phyloP scores from a whole-genome alignment of 2,329 filamentous ascomycete species.

The Cytospora leucostoma region DNA sequence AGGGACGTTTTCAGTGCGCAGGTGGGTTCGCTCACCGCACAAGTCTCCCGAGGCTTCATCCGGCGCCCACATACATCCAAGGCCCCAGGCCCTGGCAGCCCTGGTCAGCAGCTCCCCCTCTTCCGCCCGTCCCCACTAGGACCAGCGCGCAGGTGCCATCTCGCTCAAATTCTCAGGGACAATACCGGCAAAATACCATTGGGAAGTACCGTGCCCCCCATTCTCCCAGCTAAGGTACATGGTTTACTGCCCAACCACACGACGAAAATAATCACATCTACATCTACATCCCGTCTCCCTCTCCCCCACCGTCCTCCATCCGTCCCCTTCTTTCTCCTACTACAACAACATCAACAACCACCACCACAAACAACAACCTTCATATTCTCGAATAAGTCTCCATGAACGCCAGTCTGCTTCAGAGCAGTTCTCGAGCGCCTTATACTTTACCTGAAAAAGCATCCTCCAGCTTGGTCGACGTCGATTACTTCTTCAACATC shows the following conservation, averaged over 20 bases:
- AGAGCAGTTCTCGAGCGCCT: constrained; percentile 8
- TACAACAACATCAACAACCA: constrained; percentile 21
- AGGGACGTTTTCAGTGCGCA: constrained; percentile 5
- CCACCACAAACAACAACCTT: constrained; percentile 11
- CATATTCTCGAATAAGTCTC: neutral
- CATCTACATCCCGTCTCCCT: constrained; percentile 31
- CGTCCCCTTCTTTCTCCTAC: constrained; percentile 22
- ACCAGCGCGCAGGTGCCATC: constrained; percentile 15
- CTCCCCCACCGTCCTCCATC: constrained; percentile 25
- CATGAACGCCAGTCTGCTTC: constrained; percentile 6
- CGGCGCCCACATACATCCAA: constrained; percentile 8
- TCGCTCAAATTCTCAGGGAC: constrained; percentile 16
- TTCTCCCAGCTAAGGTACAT: constrained; percentile 19
- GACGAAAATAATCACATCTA: constrained; percentile 30
- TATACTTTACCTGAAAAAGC: neutral
- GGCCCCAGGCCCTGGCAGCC: constrained; percentile 1
- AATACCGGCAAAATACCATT: constrained; percentile 19
- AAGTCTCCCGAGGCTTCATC: constrained; percentile 14
- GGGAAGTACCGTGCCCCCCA: constrained; percentile 29
- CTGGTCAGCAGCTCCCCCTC: constrained; percentile 23
- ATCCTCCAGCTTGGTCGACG: neutral
- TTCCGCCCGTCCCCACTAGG: constrained; percentile 13
- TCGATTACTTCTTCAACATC: constrained; percentile 2
- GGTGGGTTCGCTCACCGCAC: constrained; percentile 18
- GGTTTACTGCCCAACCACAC: constrained; percentile 21